Conservation (phyloP, 2,329 filamentous ascomycete species). For the Calonectria fujianensis region DNA sequence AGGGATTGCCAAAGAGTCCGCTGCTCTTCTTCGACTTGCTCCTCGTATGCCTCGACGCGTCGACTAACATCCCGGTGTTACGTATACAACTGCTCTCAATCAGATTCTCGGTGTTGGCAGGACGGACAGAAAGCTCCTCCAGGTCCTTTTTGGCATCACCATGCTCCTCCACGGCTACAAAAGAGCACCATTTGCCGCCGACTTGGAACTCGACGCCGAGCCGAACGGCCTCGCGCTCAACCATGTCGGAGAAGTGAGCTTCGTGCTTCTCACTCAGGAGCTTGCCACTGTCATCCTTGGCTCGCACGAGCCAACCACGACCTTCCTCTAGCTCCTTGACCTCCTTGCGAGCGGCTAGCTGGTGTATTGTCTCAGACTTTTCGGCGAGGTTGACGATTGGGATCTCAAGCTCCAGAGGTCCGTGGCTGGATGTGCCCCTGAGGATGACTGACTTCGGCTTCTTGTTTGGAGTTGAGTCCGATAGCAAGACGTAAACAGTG, state of each 20-base stretch:
- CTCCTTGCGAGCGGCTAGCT: slow-evolving; percentile 81
- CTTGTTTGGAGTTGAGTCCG: slow-evolving; percentile 65
- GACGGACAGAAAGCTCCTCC: neutral
- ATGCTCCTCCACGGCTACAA: slow-evolving; percentile 78
- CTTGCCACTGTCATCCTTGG: slow-evolving; percentile 66
- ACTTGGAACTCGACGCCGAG: slow-evolving; percentile 81
- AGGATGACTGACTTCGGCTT: slow-evolving; percentile 74
- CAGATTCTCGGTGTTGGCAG: neutral
- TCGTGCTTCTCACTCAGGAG: slow-evolving; percentile 68
- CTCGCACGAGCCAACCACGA: slow-evolving; percentile 78
- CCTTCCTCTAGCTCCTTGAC: slow-evolving; percentile 82
- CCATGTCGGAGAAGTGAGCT: slow-evolving; percentile 74
- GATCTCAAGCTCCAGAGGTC: slow-evolving; percentile 78
- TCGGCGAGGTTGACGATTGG: slow-evolving; percentile 71
- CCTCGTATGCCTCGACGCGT: no score
- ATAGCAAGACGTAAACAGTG: slow-evolving; percentile 79
- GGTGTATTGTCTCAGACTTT: slow-evolving; percentile 76
- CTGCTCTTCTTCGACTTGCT: neutral
- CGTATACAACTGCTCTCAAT: neutral
- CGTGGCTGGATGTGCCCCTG: slow-evolving; percentile 72
- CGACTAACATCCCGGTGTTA: no score
- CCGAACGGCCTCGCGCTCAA: slow-evolving; percentile 79
- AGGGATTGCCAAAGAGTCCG: neutral
- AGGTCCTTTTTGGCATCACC: slow-evolving; percentile 29
- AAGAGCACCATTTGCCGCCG: slow-evolving; percentile 82